These are phyloP conservation scores for Sporothrix inflata DNA, from an alignment of 2,329 filamentous ascomycete species.

Conservation along the genomic window DNA sequence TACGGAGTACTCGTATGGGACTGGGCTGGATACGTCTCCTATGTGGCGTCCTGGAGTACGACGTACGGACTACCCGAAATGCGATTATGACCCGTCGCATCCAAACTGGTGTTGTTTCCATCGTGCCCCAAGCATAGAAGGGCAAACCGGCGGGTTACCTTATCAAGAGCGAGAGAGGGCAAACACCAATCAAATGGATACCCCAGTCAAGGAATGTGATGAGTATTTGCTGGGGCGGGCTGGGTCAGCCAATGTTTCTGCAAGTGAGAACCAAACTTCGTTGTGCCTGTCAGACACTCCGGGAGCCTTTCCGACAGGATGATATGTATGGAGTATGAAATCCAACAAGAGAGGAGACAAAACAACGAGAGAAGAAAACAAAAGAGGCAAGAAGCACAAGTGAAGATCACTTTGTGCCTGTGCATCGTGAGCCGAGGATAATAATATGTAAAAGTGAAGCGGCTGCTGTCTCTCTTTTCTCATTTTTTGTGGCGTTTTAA, in stretches of 20 bases:
- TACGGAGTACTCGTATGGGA: background rate
- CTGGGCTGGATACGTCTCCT: too few relatives aligned
- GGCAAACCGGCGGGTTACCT: background rate
- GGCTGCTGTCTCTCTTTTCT: too few relatives aligned
- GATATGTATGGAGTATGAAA: background rate
- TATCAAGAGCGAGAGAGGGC: background rate
- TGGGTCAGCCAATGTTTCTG: slow-evolving; percentile 1
- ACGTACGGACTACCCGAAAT: too few relatives aligned
- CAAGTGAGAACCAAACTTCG: background rate
- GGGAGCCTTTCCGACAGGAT: background rate
- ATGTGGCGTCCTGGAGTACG: too few relatives aligned
- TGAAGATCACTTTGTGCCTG: background rate
- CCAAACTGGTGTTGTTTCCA: too few relatives aligned
- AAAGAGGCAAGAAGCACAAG: background rate
- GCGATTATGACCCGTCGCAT: too few relatives aligned
- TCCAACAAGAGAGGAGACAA: background rate
- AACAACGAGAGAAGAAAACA: background rate
- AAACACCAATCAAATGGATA: background rate
- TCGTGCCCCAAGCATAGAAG: background rate
- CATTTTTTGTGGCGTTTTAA: background rate
- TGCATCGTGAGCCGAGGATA: too few relatives aligned
- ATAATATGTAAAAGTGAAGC: too few relatives aligned
- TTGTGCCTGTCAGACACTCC: background rate
- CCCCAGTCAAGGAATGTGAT: background rate
- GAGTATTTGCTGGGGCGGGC: background rate